Conservation (phyloP, 2,329 filamentous ascomycete species). For the Pyricularia pennisetigena region DNA sequence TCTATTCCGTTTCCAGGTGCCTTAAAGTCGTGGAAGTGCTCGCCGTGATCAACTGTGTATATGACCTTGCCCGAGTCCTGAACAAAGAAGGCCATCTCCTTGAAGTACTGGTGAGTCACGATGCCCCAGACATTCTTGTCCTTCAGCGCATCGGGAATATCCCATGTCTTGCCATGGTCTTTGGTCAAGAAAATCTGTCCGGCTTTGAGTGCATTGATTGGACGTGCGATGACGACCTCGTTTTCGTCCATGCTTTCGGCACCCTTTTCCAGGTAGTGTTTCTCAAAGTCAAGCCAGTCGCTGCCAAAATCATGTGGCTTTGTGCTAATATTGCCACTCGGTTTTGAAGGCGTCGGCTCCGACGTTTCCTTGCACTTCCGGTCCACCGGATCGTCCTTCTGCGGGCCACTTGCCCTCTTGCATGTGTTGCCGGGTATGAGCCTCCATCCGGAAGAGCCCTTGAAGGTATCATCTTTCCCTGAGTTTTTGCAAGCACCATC, state of each 20-base stretch:
- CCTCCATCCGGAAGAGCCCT: conserved; percentile 82
- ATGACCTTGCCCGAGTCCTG: conserved; percentile 57
- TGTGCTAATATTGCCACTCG: conserved; percentile 56
- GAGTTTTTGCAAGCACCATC: conserved; percentile 60
- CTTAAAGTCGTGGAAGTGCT: conserved; percentile 63
- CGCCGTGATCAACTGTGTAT: conserved; percentile 74
- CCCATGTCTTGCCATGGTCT: conserved; percentile 86
- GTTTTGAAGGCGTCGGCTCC: conserved; percentile 37
- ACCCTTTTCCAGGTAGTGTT: conserved; percentile 70
- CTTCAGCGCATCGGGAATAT: conserved; percentile 49
- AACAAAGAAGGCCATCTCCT: conserved; percentile 79
- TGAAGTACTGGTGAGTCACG: conserved; percentile 69
- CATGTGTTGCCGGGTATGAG: conserved; percentile 80
- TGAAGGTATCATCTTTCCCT: conserved; percentile 61
- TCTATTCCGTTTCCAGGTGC: conserved; percentile 34
- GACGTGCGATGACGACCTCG: conserved; percentile 58
- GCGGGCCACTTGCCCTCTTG: conserved; percentile 45
- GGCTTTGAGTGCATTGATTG: conserved; percentile 16
- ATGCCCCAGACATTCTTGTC: conserved; percentile 62
- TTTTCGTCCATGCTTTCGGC: conserved; percentile 45
- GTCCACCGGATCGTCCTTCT: conserved; percentile 65
- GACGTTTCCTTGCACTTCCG: conserved; percentile 61
- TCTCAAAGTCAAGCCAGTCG: conserved; percentile 38
- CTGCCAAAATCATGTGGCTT: conserved; percentile 53
- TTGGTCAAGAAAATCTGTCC: conserved; percentile 57